Percentiles rank a stretch among this genome's conserved stretches.
phyloP scores from a whole-genome alignment of 2,329 filamentous ascomycete genomes.

The Penicillium sp. region DNA sequence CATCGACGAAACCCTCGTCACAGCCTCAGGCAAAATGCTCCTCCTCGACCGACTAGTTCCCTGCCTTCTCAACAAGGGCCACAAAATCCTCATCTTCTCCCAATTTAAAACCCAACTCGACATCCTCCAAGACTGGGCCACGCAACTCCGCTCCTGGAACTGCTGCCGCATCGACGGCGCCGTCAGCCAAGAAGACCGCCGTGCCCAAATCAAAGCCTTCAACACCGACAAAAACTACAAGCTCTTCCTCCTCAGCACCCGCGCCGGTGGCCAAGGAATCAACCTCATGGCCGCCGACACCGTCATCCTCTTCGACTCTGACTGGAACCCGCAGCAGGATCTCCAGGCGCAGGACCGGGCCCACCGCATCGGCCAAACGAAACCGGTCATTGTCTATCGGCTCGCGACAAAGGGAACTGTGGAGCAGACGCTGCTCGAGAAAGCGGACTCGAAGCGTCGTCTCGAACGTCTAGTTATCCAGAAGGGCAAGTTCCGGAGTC shows the following conservation, averaged over 20 bases:
- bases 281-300: conserved; percentile 88
- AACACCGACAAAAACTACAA: conserved; percentile 58
- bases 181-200: conserved; percentile 64
- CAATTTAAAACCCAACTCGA: conserved; percentile 94
- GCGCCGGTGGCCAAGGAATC: conserved; percentile 90
- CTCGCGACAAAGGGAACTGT: conserved; percentile 89
- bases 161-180: conserved; percentile 85
- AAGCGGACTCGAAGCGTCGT: conserved; percentile 81
- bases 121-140: conserved; percentile 77
- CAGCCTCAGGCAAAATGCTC: conserved; percentile 88
- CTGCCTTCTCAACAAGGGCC: conserved; percentile 60
- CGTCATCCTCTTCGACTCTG: conserved; percentile 78
- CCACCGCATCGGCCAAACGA: conserved; percentile 86
- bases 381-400: conserved; percentile 85
- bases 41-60: conserved; percentile 79
- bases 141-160: conserved; percentile 66
- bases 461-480: conserved; percentile 93
- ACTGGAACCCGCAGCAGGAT: conserved; percentile 96
- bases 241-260: conserved; percentile 79
- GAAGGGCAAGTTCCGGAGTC: conserved; percentile 72
- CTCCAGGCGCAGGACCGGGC: conserved; percentile 91
- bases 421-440: conserved; percentile 75
- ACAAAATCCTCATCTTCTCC: conserved; percentile 92
- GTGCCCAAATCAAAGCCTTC: conserved; percentile 65
- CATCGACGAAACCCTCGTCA: conserved; percentile 73